phyloP scores from a whole-genome alignment of 208 protist species.

The Acanthamoeba triangularis region DNA sequence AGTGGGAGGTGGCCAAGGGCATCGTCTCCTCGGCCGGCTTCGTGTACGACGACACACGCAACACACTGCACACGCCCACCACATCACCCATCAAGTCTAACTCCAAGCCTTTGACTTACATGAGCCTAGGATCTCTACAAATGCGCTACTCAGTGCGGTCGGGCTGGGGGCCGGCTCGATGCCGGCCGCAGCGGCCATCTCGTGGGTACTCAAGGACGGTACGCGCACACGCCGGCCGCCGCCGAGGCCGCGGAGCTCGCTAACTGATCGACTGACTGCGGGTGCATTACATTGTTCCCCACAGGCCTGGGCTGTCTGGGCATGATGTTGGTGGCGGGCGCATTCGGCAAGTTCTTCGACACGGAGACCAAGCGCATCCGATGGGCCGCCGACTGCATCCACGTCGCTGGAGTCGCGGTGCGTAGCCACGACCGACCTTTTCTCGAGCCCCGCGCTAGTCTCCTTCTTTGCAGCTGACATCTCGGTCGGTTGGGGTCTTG shows the following conservation, averaged over 20 bases:
- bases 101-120: neutral
- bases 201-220: slow-evolving; percentile 72
- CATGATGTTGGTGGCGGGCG: slow-evolving; percentile 66
- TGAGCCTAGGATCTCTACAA: slow-evolving; percentile 10
- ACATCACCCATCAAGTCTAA: too few species aligned
- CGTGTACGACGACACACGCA: neutral
- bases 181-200: slow-evolving; percentile 52
- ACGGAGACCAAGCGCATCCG: slow-evolving; percentile 73
- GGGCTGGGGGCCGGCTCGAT: slow-evolving; percentile 31
- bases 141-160: slow-evolving; percentile 39
- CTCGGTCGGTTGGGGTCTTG: neutral
- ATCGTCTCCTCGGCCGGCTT: slow-evolving; percentile 36
- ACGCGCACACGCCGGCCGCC: neutral
- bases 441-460: neutral
- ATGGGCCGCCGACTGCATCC: slow-evolving; percentile 68
- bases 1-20: slow-evolving; percentile 69
- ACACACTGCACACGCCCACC: neutral
- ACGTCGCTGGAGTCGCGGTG: slow-evolving; percentile 65
- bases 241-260: neutral
- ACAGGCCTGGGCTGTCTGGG: slow-evolving; percentile 63
- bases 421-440: neutral
- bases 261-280: neutral
- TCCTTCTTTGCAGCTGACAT: neutral
- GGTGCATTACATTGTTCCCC: neutral
- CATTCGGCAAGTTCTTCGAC: slow-evolving; percentile 71